Evolutionary conservation across 164 flowering plant genomes (phyloP).

Genomic region (Tetracentron sinense): DNA sequence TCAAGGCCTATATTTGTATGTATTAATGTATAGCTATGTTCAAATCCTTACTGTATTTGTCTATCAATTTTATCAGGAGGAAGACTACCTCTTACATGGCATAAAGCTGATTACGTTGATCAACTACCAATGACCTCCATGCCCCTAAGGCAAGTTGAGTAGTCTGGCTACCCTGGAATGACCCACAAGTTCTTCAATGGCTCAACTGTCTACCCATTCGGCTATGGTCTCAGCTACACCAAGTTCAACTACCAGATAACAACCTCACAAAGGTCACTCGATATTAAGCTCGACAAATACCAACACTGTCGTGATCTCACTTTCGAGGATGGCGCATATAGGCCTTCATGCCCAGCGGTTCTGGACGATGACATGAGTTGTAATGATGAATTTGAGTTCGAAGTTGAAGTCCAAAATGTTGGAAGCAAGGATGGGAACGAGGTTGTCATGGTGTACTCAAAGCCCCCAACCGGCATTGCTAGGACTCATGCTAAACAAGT

Average conservation of each 20-base stretch:
- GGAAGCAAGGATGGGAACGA: conserved; percentile 9
- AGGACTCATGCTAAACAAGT: conserved; percentile 5
- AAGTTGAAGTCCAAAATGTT: conserved; percentile 11
- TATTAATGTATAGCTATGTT: no score
- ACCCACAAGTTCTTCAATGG: conserved; percentile 48
- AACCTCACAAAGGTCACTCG: conserved; percentile 8
- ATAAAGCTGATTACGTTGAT: conserved; percentile 15
- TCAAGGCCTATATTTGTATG: not conserved
- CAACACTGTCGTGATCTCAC: conserved; percentile 15
- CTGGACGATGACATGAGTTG: not conserved
- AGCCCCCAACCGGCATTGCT: conserved; percentile 13
- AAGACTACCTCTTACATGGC: conserved; percentile 44
- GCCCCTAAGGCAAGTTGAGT: conserved; percentile 27
- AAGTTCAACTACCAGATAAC: conserved; percentile 17
- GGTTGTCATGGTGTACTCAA: conserved; percentile 5
- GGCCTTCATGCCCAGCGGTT: not conserved
- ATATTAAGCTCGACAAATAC: not conserved
- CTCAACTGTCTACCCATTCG: conserved; percentile 29
- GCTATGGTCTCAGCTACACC: conserved; percentile 42
- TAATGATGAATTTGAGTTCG: conserved; percentile 3
- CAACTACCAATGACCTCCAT: conserved; percentile 41
- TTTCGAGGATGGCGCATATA: not conserved
- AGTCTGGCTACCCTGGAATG: conserved; percentile 35
- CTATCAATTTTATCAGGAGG: conserved; percentile 26
- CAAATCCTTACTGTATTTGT: no score